These are phyloP conservation scores for Wickerhamomyces xylosicus DNA, from an alignment of 805 yeast genomes.

Conservation along the genomic window DNA sequence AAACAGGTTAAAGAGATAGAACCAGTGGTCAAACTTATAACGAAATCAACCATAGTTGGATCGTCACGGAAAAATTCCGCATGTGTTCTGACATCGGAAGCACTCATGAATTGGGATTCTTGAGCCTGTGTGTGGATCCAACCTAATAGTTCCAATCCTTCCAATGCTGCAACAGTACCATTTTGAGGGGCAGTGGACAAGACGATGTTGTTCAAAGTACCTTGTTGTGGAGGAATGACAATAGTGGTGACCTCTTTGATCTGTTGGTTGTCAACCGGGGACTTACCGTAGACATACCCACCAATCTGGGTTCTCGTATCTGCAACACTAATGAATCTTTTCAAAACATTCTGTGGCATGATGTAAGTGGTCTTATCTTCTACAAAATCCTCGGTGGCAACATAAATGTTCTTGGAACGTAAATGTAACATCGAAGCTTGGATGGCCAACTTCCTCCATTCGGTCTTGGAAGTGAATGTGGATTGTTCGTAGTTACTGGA, in stretches of 20 bases:
- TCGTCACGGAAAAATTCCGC: conserved; percentile 26
- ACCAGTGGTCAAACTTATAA: conserved; percentile 73
- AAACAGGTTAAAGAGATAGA: conserved; percentile 69
- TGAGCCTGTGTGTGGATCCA: conserved; percentile 88
- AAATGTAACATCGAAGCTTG: conserved; percentile 63
- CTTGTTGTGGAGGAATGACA: conserved; percentile 82
- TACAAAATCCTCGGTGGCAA: conserved; percentile 57
- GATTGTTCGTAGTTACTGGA: conserved; percentile 83
- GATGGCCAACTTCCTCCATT: conserved; percentile 86
- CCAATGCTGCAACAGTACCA: conserved; percentile 37
- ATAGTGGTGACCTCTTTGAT: conserved; percentile 72
- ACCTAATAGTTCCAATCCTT: conserved; percentile 72
- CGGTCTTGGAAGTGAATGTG: conserved; percentile 72
- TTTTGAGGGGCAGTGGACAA: conserved; percentile 23
- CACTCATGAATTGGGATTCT: conserved; percentile 51
- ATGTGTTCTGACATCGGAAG: conserved; percentile 62
- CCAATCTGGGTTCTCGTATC: conserved; percentile 79
- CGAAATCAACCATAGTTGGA: conserved; percentile 39
- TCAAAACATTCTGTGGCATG: conserved; percentile 72
- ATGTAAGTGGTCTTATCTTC: conserved; percentile 55
- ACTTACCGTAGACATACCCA: conserved; percentile 69
- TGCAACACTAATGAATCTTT: conserved; percentile 67
- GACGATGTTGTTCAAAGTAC: conserved; percentile 47
- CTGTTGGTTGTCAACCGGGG: conserved; percentile 60
- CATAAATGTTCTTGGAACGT: conserved; percentile 66